Evolutionary conservation across 1,139 yeast species (phyloP), one percentile per base, ranked within the genome.

Genomic region (Meyerozyma guilliermondii): DNA sequence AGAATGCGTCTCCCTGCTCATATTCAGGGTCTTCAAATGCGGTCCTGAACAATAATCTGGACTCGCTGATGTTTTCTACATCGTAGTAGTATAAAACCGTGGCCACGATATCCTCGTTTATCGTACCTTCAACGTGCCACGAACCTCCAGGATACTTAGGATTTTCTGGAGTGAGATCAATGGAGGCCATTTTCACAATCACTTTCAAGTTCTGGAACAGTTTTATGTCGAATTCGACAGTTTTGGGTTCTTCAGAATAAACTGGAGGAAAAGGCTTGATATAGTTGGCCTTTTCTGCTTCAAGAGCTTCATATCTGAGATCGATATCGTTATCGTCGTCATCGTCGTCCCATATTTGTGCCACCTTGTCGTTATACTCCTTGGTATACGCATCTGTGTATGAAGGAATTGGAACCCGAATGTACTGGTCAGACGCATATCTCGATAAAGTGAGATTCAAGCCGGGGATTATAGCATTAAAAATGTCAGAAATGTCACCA

Each of bases 81-180:
- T 72, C 76, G 46, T 71, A 72, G 50, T 71, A 71, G 53, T 70
- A 71, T 34, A 71, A 51, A 1, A 63, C 57, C 1, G 76, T 69
- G 2, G 74, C 74, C 2, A 71, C 64, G 39, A 72, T 71, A 47
- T 67, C 68, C 51, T 72, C 78, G 46, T 65, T 65, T 36, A 62
- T 58, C 3, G 68, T 59, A 1, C 76, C 78, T 49, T 72, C 78
- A 0, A 71, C 63, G 43, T 72, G 77, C 77, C 77, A 71, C 3
- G 69, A 48, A 0, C 77, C 76, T 5, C 77, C 77, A 1, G 50
- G 41, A 42, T 71, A 72, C 3, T 37, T 43, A 9, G 75, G 72
- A 16, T 60, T 60, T 36, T 68, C 71, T 0, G 77, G 76, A 3
- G 73, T 68, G 41, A 71, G 56, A 40, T 66, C 68, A 43, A 72